Evolutionary conservation across 1,284 basidiomycete genomes (phyloP).

Genomic region (Sphagnurus paluster): DNA sequence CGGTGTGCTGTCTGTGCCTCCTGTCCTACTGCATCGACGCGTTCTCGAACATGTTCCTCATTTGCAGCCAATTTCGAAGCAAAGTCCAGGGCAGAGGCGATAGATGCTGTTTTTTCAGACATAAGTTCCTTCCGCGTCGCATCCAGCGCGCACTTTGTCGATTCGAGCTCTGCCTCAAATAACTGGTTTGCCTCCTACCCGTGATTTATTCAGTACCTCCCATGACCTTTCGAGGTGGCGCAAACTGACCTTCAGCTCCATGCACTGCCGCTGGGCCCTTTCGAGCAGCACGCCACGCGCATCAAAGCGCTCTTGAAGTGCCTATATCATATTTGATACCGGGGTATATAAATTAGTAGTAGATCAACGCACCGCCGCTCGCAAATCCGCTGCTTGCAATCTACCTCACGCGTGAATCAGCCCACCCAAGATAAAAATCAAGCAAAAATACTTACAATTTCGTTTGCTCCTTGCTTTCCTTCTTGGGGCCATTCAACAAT

Average conservation of each 20-base stretch:
- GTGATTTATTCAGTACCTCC: background rate
- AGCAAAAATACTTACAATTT: too few relatives aligned
- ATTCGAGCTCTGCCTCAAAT: slow-evolving; percentile 26
- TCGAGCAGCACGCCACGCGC: slow-evolving; percentile 49
- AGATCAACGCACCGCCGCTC: too few relatives aligned
- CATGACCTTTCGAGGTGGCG: too few relatives aligned
- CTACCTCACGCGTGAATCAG: too few relatives aligned
- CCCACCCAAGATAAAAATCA: too few relatives aligned
- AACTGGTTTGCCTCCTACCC: slow-evolving; percentile 19
- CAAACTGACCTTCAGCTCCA: slow-evolving; percentile 35
- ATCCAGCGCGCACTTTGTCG: slow-evolving; percentile 22
- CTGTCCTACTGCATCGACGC: slow-evolving; percentile 17
- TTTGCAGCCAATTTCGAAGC: slow-evolving; percentile 17
- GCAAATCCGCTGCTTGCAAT: too few relatives aligned
- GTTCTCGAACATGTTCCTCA: slow-evolving; percentile 5
- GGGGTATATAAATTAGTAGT: too few relatives aligned
- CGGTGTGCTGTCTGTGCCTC: slow-evolving; percentile 16
- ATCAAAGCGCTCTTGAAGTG: slow-evolving; percentile 57
- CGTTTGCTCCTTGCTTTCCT: too few relatives aligned
- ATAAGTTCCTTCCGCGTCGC: slow-evolving; percentile 17
- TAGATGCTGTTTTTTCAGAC: slow-evolving; percentile 20
- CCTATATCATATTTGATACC: too few relatives aligned
- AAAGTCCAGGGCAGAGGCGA: slow-evolving; percentile 20
- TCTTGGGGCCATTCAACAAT: too few relatives aligned
- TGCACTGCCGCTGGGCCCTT: slow-evolving; percentile 50